Evolutionary conservation across 352 stramenopile genomes (phyloP), one percentile per base, ranked within the genome.

Genomic region (Phytophthora cactorum): DNA sequence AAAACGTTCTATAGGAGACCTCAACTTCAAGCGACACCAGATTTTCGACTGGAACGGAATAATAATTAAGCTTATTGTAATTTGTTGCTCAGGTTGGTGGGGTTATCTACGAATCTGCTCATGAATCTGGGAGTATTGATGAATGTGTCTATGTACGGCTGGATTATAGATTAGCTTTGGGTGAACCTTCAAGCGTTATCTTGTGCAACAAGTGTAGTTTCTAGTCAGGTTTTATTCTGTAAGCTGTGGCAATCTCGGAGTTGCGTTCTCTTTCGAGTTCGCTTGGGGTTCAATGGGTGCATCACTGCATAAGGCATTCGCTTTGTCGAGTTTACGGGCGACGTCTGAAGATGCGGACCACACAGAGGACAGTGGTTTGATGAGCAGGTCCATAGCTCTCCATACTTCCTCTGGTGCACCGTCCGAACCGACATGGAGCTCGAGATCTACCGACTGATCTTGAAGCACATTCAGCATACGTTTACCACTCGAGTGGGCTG

Each of bases 401-500:
- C 75, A 61, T 3, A 82, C 62, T 31, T n/a, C n/a, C n/a, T n/a
- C 28, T 0, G 73, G 65, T 15, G 68, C 59, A 3, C 73, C 73
- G 38, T 86, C 75, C 1, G 63, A 70, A n/a, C 78, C 77, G 0
- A 88, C 43, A 61, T 86, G 80, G 27, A 88, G 25, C 10, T 78
- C 54, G 10, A 84, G 63, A 28, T 72, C 64, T 41, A 57, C 31
- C 0, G 61, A 60, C 7, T 67, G 61, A 31, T 85, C 75, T 22
- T 71, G 70, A 14, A 85, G 49, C 34, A 86, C 44, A 22, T 47
- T 54, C 3, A 76, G 52, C 36, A 86, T 59, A 4, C 51, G 34
- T 6, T 63, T 59, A 28, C 78, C 70, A 4, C 68, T 53, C 25
- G n/a, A 59, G 7, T 83, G 63, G 5, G 66, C 46, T 11, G 57